These are phyloP conservation scores for Blakeslea trispora DNA, from an alignment of 371 early-diverging fungal species.

Conservation along the genomic window DNA sequence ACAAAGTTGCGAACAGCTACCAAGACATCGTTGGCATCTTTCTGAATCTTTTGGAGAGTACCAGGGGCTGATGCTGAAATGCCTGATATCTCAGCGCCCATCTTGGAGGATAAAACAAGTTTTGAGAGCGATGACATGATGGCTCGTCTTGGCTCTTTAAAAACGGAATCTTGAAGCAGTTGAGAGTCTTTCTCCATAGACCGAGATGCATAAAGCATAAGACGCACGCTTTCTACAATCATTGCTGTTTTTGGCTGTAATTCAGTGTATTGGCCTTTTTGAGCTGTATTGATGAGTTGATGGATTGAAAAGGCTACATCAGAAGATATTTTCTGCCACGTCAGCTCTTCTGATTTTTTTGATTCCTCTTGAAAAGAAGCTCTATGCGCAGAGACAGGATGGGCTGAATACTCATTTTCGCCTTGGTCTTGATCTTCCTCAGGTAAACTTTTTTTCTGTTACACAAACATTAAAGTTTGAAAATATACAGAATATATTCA, in stretches of 20 bases:
- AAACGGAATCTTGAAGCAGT: conserved; percentile 54
- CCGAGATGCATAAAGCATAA: conserved; percentile 80
- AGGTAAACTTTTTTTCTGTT: not conserved
- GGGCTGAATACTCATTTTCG: conserved; percentile 1
- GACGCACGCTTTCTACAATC: conserved; percentile 76
- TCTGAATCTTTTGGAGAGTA: conserved; percentile 28
- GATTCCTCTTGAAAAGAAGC: not conserved
- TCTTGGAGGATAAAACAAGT: conserved; percentile 80
- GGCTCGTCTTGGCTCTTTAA: conserved; percentile 65
- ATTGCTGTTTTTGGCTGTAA: conserved; percentile 25
- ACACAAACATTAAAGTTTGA: too few species aligned
- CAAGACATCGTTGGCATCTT: conserved; percentile 64
- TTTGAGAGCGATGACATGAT: conserved; percentile 80
- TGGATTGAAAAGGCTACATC: conserved; percentile 67
- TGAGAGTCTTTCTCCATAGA: conserved; percentile 64
- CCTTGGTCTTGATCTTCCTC: conserved; percentile 10
- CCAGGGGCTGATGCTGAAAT: conserved; percentile 35
- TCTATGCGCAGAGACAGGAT: not conserved
- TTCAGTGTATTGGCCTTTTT: conserved; percentile 33
- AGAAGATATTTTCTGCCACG: conserved; percentile 44
- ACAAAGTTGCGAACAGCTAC: conserved; percentile 77
- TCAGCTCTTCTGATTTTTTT: conserved; percentile 7
- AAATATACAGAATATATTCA: not conserved
- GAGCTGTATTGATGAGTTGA: conserved; percentile 61
- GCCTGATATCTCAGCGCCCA: conserved; percentile 69